phyloP scores from a whole-genome alignment of 208 protist species.

The Lotmaria passim region DNA sequence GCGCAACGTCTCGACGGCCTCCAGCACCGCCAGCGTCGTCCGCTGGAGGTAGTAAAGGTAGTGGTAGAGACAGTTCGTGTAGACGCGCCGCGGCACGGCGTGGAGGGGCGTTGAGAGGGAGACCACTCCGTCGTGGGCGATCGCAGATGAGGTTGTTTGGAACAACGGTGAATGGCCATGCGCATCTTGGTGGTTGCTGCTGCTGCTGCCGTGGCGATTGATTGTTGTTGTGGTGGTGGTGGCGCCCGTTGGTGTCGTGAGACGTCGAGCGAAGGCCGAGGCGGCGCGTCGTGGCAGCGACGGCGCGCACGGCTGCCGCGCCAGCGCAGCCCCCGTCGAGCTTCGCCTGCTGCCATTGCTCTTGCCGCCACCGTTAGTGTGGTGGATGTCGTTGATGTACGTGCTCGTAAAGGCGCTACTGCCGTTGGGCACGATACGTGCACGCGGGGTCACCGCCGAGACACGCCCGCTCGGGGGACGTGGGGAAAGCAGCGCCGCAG shows the following conservation, averaged over 20 bases:
- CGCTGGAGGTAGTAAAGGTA: conserved; percentile 46
- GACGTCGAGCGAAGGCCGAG: not conserved
- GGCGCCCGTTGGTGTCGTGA: too few species aligned
- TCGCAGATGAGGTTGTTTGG: too few species aligned
- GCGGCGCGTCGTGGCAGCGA: not conserved
- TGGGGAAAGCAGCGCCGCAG: conserved; percentile 8
- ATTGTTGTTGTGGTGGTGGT: not conserved
- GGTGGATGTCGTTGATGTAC: not conserved
- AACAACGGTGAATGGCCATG: too few species aligned
- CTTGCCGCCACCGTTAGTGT: not conserved
- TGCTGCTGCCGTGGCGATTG: not conserved
- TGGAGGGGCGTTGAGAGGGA: not conserved
- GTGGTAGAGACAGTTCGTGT: conserved; percentile 42
- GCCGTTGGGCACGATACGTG: not conserved
- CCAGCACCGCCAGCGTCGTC: conserved; percentile 42
- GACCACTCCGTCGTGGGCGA: not conserved
- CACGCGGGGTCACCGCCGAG: conserved; percentile 9
- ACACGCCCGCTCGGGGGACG: not conserved
- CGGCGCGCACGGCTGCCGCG: conserved; percentile 1
- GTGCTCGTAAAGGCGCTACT: not conserved
- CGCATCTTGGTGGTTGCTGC: too few species aligned
- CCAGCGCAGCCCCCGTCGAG: not conserved
- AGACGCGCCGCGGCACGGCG: conserved; percentile 25
- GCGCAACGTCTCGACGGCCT: conserved; percentile 33
- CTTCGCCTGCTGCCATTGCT: not conserved